Evolutionary conservation across 495 filamentous ascomycete genomes (phyloP), one percentile per base, ranked within the genome.

Genomic region (Lepraria neglecta): DNA sequence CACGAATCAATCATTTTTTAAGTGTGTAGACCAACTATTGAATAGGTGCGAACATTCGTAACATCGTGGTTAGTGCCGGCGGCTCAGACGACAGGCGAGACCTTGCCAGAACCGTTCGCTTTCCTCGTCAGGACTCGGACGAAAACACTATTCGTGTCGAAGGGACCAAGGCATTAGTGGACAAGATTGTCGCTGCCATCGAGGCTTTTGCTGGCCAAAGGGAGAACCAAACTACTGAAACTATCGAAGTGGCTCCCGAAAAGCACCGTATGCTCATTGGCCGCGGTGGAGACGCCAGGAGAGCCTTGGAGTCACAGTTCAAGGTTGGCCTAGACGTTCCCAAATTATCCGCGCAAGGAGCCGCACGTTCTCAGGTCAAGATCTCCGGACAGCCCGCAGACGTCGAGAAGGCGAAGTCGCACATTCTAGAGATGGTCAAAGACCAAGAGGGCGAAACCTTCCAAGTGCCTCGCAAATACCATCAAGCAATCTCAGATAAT

Each of bases 221-320:
- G 30, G 84, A 89, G 66, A 89, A 82, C 66, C 88, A 95, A 70
- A 81, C 87, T 31, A 85, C 82, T 5, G 86, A 86, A 61, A 78
- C 73, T n/a, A 61, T 96, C 46, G 90, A 95, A 5, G 85, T 97
- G 24, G 84, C 90, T 27, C 82, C 84, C 4, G 86, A 92, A 58
- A 96, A 95, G 77, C 95, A 97, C 70, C 82, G 91, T 38, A 78
- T 89, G 11, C 80, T 99, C 15, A 97, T 99, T 67, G 94, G 94
- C 50, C 89, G 90, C 44, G 91, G 91, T 61, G 94, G 94, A 57
- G 90, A 94, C 56, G 85, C 84, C 42, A 85, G 91, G 63, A 86
- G 89, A 55, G 80, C 82, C 47, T 82, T 99, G n/a, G 94, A 97
- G 75, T 82, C 87, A 27, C 82, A 90, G 70, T 96, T 97, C 79